Percentiles rank a stretch among this genome's conserved stretches.
Evolutionary conservation across 2,329 filamentous ascomycete genomes (phyloP).

Genomic region (Calonectria ilicicola): DNA sequence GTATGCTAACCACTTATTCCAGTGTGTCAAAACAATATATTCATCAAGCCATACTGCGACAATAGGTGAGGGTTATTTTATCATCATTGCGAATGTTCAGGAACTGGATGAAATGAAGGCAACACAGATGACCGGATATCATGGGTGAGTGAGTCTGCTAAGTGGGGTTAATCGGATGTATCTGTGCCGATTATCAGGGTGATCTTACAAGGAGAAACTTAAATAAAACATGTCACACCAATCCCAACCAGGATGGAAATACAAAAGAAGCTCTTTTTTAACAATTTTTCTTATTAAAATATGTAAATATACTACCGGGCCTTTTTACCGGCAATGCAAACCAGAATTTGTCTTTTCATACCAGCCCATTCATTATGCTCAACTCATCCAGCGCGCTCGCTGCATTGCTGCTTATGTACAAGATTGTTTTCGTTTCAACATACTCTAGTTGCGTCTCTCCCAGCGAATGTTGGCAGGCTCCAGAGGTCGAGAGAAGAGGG

Average conservation of each 20-base stretch:
- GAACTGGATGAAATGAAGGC: neutral
- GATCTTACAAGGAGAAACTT: neutral
- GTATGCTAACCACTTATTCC: neutral
- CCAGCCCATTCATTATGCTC: slow-evolving; percentile 40
- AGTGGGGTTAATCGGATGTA: slow-evolving; percentile 14
- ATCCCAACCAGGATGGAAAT: neutral
- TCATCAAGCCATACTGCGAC: neutral
- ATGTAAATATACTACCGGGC: slow-evolving; percentile 37
- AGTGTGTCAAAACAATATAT: neutral
- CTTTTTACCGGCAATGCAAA: slow-evolving; percentile 33
- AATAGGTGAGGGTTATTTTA: too few relatives aligned
- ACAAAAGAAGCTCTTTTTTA: slow-evolving; percentile 18
- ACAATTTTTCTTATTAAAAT: slow-evolving; percentile 41
- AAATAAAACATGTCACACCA: slow-evolving; percentile 6
- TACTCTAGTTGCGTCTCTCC: slow-evolving; percentile 71
- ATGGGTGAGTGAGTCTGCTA: neutral
- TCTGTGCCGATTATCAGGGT: slow-evolving; percentile 1
- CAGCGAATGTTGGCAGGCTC: slow-evolving; percentile 80
- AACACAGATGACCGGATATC: neutral
- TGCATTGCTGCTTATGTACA: slow-evolving; percentile 45
- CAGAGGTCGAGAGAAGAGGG: slow-evolving; percentile 79
- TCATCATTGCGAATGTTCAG: neutral
- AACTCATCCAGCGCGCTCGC: slow-evolving; percentile 41
- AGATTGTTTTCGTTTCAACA: slow-evolving; percentile 28
- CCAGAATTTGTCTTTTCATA: slow-evolving; percentile 32